Evolutionary conservation across 2,329 filamentous ascomycete genomes (phyloP), one percentile per base, ranked within the genome.

Genomic region (Trichoderma atroviride): DNA sequence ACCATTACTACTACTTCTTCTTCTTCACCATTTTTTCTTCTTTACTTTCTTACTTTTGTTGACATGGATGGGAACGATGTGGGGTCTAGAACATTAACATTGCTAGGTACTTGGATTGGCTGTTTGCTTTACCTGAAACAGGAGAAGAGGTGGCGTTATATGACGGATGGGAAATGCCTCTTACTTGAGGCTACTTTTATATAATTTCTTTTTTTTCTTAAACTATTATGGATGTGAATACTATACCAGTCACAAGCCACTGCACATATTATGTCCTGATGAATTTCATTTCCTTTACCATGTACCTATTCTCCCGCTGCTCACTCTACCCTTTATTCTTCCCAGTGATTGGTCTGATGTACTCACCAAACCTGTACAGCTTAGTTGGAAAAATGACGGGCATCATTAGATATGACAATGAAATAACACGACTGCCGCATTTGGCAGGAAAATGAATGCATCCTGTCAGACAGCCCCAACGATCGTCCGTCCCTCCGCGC

Each of bases 151-250:
- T 58, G 63, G 63, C 63, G 63, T 66, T 66, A 37, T 58, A 66
- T 50, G 33, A 58, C 29, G 63, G 63, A 58, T 58, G 63, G 63
- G 52, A 66, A 43, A 52, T 58, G 29, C 53, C 35, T 50, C 24
- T 37, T 24, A 43, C 37, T 35, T 37, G 56, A 40, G 35, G 16
- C 52, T 71, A 60, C 62, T 35, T 71, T 67, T 53, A 69, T 73
- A n/a, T 33, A 19, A 29, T 22, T 52, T 72, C 64, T 72, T 73
- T 43, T 73, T 43, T 65, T 69, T 33, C 31, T 70, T 22, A 9
- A 43, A 53, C 70, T 63, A 71, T 74, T 73, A 50, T 75, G 67
- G 73, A 77, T 73, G 74, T 75, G 75, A 72, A 75, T 75, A 72
- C 43, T 74, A 73, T 35, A 58, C 50, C 50, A 16, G 50, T 33